phyloP scores from a whole-genome alignment of 805 yeast genomes.

The Hanseniaspora taiwanica region DNA sequence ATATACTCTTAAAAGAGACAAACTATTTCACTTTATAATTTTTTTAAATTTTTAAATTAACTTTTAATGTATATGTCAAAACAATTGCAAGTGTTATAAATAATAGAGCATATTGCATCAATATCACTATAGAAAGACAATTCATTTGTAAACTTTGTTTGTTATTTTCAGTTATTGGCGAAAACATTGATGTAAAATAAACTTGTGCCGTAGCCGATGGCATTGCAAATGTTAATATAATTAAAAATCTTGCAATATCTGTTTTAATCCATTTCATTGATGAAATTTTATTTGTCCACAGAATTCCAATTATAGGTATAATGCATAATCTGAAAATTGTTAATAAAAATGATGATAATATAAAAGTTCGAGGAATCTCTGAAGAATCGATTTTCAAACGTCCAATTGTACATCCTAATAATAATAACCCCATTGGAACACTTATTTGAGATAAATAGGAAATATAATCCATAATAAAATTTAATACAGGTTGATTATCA shows the following conservation, averaged over 20 bases:
- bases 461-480: slow-evolving; percentile 72
- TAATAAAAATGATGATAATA: no score
- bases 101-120: slow-evolving; percentile 51
- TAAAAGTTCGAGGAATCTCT: no score
- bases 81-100: slow-evolving; percentile 59
- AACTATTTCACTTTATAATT: background rate
- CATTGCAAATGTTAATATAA: slow-evolving; percentile 60
- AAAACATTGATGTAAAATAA: slow-evolving; percentile 77
- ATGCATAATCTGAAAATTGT: slow-evolving; percentile 47
- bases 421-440: slow-evolving; percentile 73
- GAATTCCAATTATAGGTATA: slow-evolving; percentile 68
- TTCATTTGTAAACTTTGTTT: slow-evolving; percentile 66
- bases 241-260: slow-evolving; percentile 52
- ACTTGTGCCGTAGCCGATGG: slow-evolving; percentile 86
- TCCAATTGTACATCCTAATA: slow-evolving; percentile 82
- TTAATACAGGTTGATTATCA: slow-evolving; percentile 69
- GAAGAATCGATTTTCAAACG: slow-evolving; percentile 46
- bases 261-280: slow-evolving; percentile 50
- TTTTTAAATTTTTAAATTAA: slow-evolving; percentile 12
- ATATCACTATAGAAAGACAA: slow-evolving; percentile 57
- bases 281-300: slow-evolving; percentile 48
- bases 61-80: slow-evolving; percentile 40
- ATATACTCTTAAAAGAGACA: background rate
- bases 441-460: slow-evolving; percentile 74
- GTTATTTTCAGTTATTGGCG: slow-evolving; percentile 47